Conservation (phyloP, 108 stramenopile genomes). For the Cyclotella baltica region DNA sequence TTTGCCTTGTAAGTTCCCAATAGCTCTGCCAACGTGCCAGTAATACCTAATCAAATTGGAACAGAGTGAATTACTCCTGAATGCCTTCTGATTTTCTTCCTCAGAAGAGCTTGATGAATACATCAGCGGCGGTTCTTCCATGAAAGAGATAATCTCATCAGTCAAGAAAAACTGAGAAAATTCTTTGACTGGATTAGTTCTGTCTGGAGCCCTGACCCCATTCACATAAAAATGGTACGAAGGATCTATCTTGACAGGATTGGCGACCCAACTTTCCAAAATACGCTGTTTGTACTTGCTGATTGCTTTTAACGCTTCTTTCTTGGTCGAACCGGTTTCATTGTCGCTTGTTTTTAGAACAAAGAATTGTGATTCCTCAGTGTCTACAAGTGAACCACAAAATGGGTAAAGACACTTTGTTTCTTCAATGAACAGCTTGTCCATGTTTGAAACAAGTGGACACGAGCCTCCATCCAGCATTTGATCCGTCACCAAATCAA, state of each 20-base stretch:
- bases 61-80: constrained; percentile 2
- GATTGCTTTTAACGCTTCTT: constrained; percentile 24
- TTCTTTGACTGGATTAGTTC: constrained; percentile 15
- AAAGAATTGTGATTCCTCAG: neutral
- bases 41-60: constrained; percentile 28
- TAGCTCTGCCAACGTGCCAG: constrained; percentile 25
- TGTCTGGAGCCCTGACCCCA: constrained; percentile 3
- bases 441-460: constrained; percentile 13
- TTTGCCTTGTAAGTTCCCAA: constrained; percentile 7
- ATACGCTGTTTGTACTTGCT: neutral
- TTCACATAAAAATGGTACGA: constrained; percentile 1
- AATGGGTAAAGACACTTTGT: constrained; percentile 12
- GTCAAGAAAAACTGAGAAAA: constrained; percentile 13
- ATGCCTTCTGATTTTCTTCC: neutral
- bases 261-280: constrained; percentile 15
- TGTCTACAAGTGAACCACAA: neutral
- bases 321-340: constrained; percentile 2
- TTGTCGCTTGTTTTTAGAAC: neutral
- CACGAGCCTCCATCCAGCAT: neutral
- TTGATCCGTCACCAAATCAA: neutral
- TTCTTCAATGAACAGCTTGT: constrained; percentile 28
- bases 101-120: neutral
- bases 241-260: constrained; percentile 33
- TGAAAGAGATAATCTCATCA: constrained; percentile 21
- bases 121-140: constrained; percentile 19